These are phyloP conservation scores for Corynespora cassiicola DNA, from an alignment of 2,329 filamentous ascomycete species.

Conservation along the genomic window DNA sequence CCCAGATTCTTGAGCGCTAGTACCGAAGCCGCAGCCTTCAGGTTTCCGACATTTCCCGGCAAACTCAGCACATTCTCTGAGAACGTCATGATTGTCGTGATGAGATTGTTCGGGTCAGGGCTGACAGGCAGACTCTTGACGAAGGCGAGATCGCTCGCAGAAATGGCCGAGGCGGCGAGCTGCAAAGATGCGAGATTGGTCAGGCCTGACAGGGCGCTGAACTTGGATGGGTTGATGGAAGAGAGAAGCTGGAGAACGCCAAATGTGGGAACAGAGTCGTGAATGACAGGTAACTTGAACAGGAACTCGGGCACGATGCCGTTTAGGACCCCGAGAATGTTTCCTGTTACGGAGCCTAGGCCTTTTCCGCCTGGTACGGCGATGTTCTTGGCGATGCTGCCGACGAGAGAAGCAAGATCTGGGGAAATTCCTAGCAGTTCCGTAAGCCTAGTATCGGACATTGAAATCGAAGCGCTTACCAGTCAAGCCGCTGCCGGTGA, in stretches of 20 bases:
- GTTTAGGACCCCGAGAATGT: slow-evolving; percentile 18
- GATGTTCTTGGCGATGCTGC: slow-evolving; percentile 23
- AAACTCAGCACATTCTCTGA: slow-evolving; percentile 16
- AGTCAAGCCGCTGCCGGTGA: slow-evolving; percentile 15
- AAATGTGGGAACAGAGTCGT: slow-evolving; percentile 20
- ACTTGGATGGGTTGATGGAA: slow-evolving; percentile 22
- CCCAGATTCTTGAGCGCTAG: slow-evolving; percentile 19
- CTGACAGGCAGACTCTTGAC: slow-evolving; percentile 15
- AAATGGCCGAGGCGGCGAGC: slow-evolving; percentile 12
- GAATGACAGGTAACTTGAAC: slow-evolving; percentile 25
- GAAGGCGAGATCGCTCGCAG: slow-evolving; percentile 16
- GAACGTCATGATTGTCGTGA: slow-evolving; percentile 15
- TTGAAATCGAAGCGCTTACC: slow-evolving; percentile 6
- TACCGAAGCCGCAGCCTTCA: slow-evolving; percentile 15
- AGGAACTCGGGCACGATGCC: slow-evolving; percentile 21
- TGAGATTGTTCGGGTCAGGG: slow-evolving; percentile 16
- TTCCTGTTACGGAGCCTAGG: slow-evolving; percentile 14
- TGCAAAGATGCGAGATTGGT: slow-evolving; percentile 13
- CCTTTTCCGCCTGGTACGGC: slow-evolving; percentile 19
- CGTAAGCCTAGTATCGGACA: neutral
- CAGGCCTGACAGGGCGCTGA: slow-evolving; percentile 13
- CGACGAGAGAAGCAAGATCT: slow-evolving; percentile 17
- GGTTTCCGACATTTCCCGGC: slow-evolving; percentile 16
- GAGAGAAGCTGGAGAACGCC: slow-evolving; percentile 21
- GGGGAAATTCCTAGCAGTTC: slow-evolving; percentile 15